Base-by-base conservation (phyloP, 805 yeast species). In the Candida railenensis region DNA sequence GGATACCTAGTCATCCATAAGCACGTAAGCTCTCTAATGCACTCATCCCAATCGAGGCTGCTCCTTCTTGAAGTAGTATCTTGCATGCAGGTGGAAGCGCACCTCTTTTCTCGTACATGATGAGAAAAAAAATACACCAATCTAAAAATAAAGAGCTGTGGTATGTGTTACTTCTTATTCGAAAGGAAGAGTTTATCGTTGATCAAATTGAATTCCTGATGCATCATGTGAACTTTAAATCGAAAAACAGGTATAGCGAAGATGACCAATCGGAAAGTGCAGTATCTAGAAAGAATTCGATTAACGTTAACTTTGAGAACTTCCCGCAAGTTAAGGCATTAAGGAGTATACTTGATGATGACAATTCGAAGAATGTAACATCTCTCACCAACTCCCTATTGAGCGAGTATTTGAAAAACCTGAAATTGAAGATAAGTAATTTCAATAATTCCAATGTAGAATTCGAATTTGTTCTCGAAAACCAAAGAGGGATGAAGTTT, bases 401-500 rank as follows among this genome's bases (percentile, higher is more conserved):
- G 4, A 20, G 14, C 12, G 39, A 18, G 21, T 36, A 36, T 15
- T 15, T 16, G 22, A 19, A 18, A 33, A 18, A 19, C 16, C 39
- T 21, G 44, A 30, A 28, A 22, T 15, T 16, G 20, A 36, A 34
- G 25, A 15, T 11, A 16, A 16, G 19, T 4, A 16, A 36, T 16
- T 36, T 36, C 12, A 36, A 36, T 19, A 12, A 16, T 11, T 5
- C 19, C 21, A 36, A 46, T 20, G 44, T 49, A 18, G 47, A 45
- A 22, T 61, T 68, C 43, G 83, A 78, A 34, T 62, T 77, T 36
- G 56, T 80, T 1, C 59, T 78, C 5, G 84, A 80, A 52, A 79
- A 79, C 52, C 82, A 80, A 56, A 63, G 85, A 19, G 85, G 85
- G 0, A 56, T 75, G 43, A 76, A 74, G 40, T 33, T 77, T 12